phyloP scores from a whole-genome alignment of 1,139 yeast species.

The Hemisphaericaspora subhashii region DNA sequence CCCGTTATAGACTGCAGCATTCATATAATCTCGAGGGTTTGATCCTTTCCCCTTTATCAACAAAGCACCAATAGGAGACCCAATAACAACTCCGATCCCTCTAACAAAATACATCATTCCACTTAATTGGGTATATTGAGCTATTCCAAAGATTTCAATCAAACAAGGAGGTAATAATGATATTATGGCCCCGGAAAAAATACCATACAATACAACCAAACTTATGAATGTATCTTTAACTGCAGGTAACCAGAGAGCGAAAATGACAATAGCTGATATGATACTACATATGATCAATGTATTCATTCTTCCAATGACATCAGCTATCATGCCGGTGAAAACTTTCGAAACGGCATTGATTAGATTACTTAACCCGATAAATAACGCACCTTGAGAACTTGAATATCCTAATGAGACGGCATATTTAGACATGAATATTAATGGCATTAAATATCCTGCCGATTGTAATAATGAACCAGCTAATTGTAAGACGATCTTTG shows the following conservation, averaged over 20 bases:
- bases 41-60: slow-evolving; percentile 19
- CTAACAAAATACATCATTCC: slow-evolving; percentile 31
- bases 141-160: slow-evolving; percentile 38
- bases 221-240: slow-evolving; percentile 26
- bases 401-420: slow-evolving; percentile 35
- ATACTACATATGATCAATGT: slow-evolving; percentile 36
- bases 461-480: slow-evolving; percentile 36
- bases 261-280: slow-evolving; percentile 22
- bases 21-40: slow-evolving; percentile 19
- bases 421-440: slow-evolving; percentile 43
- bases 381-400: slow-evolving; percentile 36
- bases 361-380: slow-evolving; percentile 42
- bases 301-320: slow-evolving; percentile 36
- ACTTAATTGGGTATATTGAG: slow-evolving; percentile 27
- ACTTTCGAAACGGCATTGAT: slow-evolving; percentile 41
- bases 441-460: slow-evolving; percentile 42
- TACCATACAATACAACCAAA: slow-evolving; percentile 40
- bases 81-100: slow-evolving; percentile 33
- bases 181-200: slow-evolving; percentile 38
- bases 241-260: slow-evolving; percentile 10
- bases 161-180: slow-evolving; percentile 40
- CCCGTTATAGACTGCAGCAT: slow-evolving; percentile 29
- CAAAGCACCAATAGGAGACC: slow-evolving; percentile 34
- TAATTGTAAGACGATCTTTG: slow-evolving; percentile 27
- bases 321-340: slow-evolving; percentile 37